phyloP scores from a whole-genome alignment of 768 basidiomycete genomes.

The Psilocybe subaeruginosa region DNA sequence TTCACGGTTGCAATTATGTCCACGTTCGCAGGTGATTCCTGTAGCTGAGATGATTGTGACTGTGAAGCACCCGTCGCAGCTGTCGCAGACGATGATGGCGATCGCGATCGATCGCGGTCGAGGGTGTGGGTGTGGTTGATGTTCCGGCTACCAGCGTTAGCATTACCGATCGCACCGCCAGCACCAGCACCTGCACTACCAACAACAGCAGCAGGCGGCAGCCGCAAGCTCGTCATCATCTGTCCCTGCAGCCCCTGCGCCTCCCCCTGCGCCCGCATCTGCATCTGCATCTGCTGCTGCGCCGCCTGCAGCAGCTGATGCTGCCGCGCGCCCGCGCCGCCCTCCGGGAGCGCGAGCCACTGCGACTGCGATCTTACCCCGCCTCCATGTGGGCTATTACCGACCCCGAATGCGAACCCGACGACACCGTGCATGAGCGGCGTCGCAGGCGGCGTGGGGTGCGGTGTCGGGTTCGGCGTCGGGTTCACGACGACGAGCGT shows the following conservation, averaged over 20 bases:
- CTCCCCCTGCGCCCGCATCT: neutral
- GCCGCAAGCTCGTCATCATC: neutral
- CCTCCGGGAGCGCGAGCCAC: conserved; percentile 20
- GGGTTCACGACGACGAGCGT: conserved; percentile 76
- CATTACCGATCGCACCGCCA: neutral
- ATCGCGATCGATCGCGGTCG: neutral
- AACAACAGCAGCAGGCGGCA: conserved; percentile 2
- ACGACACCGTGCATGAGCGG: conserved; percentile 40
- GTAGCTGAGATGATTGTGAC: neutral
- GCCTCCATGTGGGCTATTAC: neutral
- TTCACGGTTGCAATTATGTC: neutral
- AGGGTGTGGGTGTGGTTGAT: neutral
- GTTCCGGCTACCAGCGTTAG: neutral
- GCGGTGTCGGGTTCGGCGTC: conserved; percentile 76
- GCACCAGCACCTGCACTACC: no score
- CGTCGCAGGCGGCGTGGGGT: conserved; percentile 79
- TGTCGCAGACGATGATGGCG: conserved; percentile 6
- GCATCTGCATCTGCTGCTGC: conserved; percentile 1
- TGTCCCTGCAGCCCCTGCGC: neutral
- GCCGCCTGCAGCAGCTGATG: conserved; percentile 3
- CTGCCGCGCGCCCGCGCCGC: conserved; percentile 5
- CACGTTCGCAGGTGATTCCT: neutral
- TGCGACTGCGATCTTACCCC: conserved; percentile 13
- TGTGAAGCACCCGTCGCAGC: conserved; percentile 6
- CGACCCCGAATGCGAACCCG: conserved; percentile 2